Evolutionary conservation across 2,329 filamentous ascomycete genomes (phyloP).

Genomic region (Leptographium radiaticola): DNA sequence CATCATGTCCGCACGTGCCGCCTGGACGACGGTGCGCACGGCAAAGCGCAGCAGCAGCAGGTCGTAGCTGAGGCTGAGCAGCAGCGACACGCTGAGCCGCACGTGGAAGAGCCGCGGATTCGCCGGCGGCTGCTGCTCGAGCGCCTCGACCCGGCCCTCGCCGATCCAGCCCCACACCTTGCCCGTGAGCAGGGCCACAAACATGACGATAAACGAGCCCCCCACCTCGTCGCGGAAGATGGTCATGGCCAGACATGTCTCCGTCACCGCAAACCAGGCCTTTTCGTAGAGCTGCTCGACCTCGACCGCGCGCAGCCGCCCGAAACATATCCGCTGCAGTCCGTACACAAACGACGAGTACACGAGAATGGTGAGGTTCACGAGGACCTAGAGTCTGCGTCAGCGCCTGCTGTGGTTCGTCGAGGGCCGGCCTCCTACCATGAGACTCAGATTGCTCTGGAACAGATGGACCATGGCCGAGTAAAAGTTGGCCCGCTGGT

Average conservation of each 20-base stretch:
- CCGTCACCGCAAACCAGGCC: conserved; percentile 94
- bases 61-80: conserved; percentile 70
- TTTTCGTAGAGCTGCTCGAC: conserved; percentile 95
- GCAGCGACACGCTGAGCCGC: conserved; percentile 64
- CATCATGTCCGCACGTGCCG: conserved; percentile 96
- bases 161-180: conserved; percentile 99
- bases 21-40: conserved; percentile 67
- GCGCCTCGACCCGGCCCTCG: conserved; percentile 81
- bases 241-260: conserved; percentile 95
- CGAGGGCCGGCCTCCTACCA: conserved; percentile 40
- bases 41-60: conserved; percentile 69
- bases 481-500: conserved; percentile 95
- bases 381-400: conserved; percentile 52
- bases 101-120: conserved; percentile 83
- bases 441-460: conserved; percentile 88
- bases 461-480: conserved; percentile 93
- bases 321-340: conserved; percentile 82
- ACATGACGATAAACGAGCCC: conserved; percentile 92
- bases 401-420: not conserved
- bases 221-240: conserved; percentile 94
- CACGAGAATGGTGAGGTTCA: conserved; percentile 76
- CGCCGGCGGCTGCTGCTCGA: conserved; percentile 87
- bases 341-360: conserved; percentile 73
- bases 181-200: conserved; percentile 78
- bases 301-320: conserved; percentile 80